Base-by-base conservation (phyloP, 208 protist species). In the Porcisia hertigi region DNA sequence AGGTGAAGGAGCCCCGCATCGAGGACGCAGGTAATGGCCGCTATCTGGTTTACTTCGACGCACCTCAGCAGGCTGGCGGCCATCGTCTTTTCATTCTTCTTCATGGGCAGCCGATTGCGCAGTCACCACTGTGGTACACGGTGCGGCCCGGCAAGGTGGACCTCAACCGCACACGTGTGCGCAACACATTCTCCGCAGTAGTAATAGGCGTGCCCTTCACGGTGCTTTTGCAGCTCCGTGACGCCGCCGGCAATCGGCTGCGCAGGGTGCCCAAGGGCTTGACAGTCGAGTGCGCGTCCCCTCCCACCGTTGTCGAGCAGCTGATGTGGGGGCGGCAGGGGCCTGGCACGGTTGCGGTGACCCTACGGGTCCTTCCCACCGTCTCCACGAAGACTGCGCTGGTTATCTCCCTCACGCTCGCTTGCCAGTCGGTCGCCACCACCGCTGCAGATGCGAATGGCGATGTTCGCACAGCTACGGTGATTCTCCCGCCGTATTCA, bases 71-170 rank as follows among this genome's bases (percentile, higher is more conserved):
- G n/a, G 71, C 83, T 39, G 89, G 91, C 11, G 67, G 76, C 39
- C 80, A 92, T 73, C 71, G 82, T 54, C 79, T 93, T 65, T 83
- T 92, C 59, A 77, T 92, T 52, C 72, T 90, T 7, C 74, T 93
- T 63, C 83, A 88, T 65, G 91, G 87, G 1, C 85, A 93, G 72
- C 91, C 84, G 30, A 70, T 95, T 14, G 81, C 89, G 16, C 85
- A 91, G 74, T 93, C 89, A 3, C 91, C 91, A 65, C 70, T 95
- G 72, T 67, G 52, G 39, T 75, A 92, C 62, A 69, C 72, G n/a
- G 88, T 95, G 23, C 73, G 73, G 6, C 81, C 91, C 0, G 82
- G 72, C 11, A 52, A 36, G 4, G 76, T 88, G 8, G 75, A 86
- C 14, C 75, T 93, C 12, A 52, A 55, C 3, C 67, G 75, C 43